phyloP scores from a whole-genome alignment of 2,329 filamentous ascomycete species.

The Arthrobotrys entomopaga region DNA sequence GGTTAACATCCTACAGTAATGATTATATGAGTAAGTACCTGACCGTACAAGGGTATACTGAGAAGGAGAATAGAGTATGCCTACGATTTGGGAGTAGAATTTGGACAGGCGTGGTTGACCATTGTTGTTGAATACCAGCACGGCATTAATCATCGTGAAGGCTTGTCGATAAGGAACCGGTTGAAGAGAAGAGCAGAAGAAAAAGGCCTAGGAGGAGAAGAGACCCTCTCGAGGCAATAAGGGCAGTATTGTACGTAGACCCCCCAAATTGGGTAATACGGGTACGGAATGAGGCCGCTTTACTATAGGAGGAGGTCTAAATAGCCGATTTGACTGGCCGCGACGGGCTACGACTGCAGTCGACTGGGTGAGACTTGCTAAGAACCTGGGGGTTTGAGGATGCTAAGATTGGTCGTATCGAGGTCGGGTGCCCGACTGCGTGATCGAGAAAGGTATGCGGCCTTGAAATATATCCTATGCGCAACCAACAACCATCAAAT shows the following conservation, averaged over 20 bases:
- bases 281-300: too few species aligned
- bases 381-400: not conserved
- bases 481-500: too few species aligned
- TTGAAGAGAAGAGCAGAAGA: slow-evolving; percentile 18
- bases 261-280: not conserved
- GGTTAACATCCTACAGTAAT: slow-evolving; percentile 81
- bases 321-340: too few species aligned
- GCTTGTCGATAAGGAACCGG: slow-evolving; percentile 49
- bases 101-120: slow-evolving; percentile 96
- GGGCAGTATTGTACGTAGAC: slow-evolving; percentile 2
- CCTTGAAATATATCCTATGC: slow-evolving; percentile 9
- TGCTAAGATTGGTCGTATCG: slow-evolving; percentile 23
- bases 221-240: slow-evolving; percentile 16
- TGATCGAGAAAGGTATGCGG: slow-evolving; percentile 27
- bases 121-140: slow-evolving; percentile 98
- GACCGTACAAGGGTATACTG: not conserved
- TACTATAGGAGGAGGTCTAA: not conserved
- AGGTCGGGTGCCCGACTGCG: slow-evolving; percentile 46
- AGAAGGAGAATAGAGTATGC: slow-evolving; percentile 54
- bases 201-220: slow-evolving; percentile 1
- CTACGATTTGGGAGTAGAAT: slow-evolving; percentile 95
- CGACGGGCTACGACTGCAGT: too few species aligned
- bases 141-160: slow-evolving; percentile 90
- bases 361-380: not conserved
- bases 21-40: too few species aligned